Evolutionary conservation across 1,139 yeast genomes (phyloP).

Genomic region (Yamadazyma taylorii): DNA sequence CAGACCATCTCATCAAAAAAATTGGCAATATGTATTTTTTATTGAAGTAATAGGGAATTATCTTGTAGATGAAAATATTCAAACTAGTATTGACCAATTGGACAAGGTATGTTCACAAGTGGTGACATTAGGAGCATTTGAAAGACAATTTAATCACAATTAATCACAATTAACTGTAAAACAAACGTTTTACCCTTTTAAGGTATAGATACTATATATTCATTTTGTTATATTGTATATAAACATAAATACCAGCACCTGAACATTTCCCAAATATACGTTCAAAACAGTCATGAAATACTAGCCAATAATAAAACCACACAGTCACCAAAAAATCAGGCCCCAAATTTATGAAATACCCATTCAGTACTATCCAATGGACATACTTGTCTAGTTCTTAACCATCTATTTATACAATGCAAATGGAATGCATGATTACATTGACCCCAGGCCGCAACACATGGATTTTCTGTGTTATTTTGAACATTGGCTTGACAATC

Average conservation of each 20-base stretch:
- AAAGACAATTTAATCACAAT: no score
- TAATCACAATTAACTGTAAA: background rate
- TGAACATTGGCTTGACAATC: conserved; percentile 91
- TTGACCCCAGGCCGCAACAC: conserved; percentile 96
- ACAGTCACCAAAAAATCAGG: background rate
- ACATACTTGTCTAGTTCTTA: conserved; percentile 95
- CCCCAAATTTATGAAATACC: conserved; percentile 82
- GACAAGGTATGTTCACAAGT: conserved; percentile 28
- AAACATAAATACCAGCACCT: no score
- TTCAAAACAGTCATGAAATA: no score
- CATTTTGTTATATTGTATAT: background rate
- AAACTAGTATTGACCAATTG: conserved; percentile 19
- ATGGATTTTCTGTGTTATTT: conserved; percentile 66
- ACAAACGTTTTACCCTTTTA: background rate
- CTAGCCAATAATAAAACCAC: background rate
- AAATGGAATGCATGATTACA: conserved; percentile 94
- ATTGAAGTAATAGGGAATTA: conserved; percentile 55
- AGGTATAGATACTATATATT: conserved; percentile 22
- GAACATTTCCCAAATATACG: no score
- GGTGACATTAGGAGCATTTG: conserved; percentile 40
- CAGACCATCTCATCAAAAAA: conserved; percentile 60
- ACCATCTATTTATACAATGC: conserved; percentile 96
- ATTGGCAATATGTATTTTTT: conserved; percentile 87
- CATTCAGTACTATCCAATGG: conserved; percentile 96
- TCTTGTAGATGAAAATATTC: conserved; percentile 19